phyloP scores from a whole-genome alignment of 352 stramenopile species.

The Pythium apleroticum region DNA sequence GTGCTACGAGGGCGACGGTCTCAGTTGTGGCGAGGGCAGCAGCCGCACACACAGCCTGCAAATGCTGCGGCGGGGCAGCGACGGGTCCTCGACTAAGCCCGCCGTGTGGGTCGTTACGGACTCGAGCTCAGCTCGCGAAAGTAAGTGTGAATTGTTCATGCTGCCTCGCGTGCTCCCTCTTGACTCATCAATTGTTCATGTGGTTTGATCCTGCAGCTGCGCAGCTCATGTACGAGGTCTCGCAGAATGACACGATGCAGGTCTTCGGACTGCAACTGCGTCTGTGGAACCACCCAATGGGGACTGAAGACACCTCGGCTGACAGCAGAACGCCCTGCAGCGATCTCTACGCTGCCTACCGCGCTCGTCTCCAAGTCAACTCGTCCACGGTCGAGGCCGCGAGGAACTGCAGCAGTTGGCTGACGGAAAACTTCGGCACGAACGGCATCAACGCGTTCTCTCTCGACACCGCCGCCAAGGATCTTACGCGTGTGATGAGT shows the following conservation, averaged over 20 bases:
- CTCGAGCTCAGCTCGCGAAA: neutral
- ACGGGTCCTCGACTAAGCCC: neutral
- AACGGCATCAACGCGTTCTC: neutral
- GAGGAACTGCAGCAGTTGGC: neutral
- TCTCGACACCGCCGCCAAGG: conserved; percentile 1
- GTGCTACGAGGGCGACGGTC: conserved; percentile 7
- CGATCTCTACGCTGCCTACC: neutral
- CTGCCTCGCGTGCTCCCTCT: no score
- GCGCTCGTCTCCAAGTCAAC: neutral
- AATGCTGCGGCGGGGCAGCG: neutral
- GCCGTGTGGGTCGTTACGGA: conserved; percentile 6
- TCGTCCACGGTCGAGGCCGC: neutral
- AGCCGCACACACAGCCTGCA: neutral
- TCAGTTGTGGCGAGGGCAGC: neutral
- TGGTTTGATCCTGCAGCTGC: neutral
- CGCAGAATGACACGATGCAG: neutral
- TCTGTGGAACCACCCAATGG: conserved; percentile 1
- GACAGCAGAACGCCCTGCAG: neutral
- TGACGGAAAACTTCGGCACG: neutral
- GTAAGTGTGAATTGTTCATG: neutral
- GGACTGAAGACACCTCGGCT: neutral
- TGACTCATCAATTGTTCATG: neutral
- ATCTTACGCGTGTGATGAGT: neutral
- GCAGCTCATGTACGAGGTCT: conserved; percentile 5
- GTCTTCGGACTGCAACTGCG: conserved; percentile 3